Evolutionary conservation across 2,329 filamentous ascomycete genomes (phyloP).

Genomic region (Stagonosporopsis cucurbitacearum): DNA sequence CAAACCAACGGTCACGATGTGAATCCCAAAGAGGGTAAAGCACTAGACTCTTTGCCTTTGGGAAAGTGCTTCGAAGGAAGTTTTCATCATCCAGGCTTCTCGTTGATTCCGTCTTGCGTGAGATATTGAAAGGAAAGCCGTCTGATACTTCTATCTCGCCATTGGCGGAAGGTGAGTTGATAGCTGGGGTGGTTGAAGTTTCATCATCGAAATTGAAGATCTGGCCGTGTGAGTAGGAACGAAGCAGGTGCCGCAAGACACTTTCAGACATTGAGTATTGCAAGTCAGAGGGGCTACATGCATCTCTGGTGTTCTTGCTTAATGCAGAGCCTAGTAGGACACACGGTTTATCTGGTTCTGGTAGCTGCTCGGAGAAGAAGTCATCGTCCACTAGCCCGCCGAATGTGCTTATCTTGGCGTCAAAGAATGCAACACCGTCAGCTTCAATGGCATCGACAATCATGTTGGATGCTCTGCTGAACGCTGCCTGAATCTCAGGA

Average conservation of each 20-base stretch:
- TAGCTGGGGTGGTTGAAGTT: constrained; percentile 8
- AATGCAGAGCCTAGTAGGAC: constrained; percentile 38
- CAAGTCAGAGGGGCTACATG: constrained; percentile 14
- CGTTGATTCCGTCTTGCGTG: constrained; percentile 39
- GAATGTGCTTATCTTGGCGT: constrained; percentile 48
- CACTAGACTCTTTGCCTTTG: constrained; percentile 46
- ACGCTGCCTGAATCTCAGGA: constrained; percentile 44
- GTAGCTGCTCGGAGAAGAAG: constrained; percentile 37
- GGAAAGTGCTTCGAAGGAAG: constrained; percentile 42
- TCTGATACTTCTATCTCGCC: constrained; percentile 25
- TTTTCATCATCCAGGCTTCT: constrained; percentile 45
- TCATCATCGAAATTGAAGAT: constrained; percentile 50
- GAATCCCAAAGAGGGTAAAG: constrained; percentile 51
- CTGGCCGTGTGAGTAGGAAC: constrained; percentile 45
- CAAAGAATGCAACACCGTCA: constrained; percentile 48
- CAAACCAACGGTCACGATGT: constrained; percentile 48
- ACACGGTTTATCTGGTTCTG: constrained; percentile 45
- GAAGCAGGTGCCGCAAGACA: constrained; percentile 42
- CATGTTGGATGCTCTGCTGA: constrained; percentile 47
- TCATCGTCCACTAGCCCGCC: constrained; percentile 48
- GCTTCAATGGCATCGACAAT: constrained; percentile 49
- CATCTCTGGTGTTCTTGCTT: constrained; percentile 24
- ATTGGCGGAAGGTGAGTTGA: constrained; percentile 29
- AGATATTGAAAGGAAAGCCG: constrained; percentile 31
- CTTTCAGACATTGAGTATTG: constrained; percentile 41